Evolutionary conservation across 257 asterid genomes (phyloP).

Genomic region (Fraxinus pennsylvanica): DNA sequence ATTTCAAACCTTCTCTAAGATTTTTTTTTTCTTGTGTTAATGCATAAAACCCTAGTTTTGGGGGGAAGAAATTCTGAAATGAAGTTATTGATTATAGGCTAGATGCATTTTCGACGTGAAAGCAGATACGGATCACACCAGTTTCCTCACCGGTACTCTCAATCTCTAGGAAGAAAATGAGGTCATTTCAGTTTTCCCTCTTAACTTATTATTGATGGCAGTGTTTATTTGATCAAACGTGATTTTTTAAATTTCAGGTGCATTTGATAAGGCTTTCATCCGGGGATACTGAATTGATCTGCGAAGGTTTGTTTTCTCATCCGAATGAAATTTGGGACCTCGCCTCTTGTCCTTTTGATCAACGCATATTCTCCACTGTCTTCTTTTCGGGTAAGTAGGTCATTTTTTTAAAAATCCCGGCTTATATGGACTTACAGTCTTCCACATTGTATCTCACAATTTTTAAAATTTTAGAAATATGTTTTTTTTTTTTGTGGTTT

Average conservation of each 20-base stretch:
- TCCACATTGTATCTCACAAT: not conserved
- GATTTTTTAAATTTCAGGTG: conserved; percentile 50
- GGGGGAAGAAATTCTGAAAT: conserved; percentile 9
- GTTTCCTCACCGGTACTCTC: conserved; percentile 86
- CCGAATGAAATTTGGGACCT: conserved; percentile 97
- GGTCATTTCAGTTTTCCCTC: conserved; percentile 35
- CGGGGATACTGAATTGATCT: conserved; percentile 75
- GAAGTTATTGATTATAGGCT: conserved; percentile 50
- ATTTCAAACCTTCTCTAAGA: not conserved
- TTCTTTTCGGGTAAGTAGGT: conserved; percentile 67
- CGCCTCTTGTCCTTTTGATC: conserved; percentile 91
- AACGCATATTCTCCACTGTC: conserved; percentile 88
- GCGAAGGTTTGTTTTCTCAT: conserved; percentile 94
- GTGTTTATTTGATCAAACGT: conserved; percentile 26
- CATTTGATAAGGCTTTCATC: conserved; percentile 85
- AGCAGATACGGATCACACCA: conserved; percentile 96
- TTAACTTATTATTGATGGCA: not conserved
- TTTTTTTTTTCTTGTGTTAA: too few relatives aligned
- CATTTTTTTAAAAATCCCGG: not conserved
- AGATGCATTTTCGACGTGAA: conserved; percentile 95
- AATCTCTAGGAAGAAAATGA: conserved; percentile 98
- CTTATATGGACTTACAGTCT: conserved; percentile 10
- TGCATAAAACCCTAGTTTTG: conserved; percentile 13
- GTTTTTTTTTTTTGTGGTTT: conserved; percentile 21
- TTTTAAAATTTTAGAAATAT: not conserved